phyloP scores from a whole-genome alignment of 202 grass and related monocot species.

The Zoysia matrella region DNA sequence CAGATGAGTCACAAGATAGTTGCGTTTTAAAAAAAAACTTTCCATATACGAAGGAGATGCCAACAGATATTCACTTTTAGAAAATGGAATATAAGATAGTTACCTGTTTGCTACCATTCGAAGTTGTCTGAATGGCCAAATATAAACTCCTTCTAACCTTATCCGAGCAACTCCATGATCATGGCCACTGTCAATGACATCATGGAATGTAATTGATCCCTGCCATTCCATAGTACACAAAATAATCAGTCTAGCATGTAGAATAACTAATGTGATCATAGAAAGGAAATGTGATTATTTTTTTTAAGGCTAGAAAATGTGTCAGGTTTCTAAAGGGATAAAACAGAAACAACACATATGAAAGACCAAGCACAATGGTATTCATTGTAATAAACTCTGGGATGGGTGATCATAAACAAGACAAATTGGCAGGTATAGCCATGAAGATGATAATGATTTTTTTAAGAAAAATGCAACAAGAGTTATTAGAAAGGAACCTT shows the following conservation, averaged over 20 bases:
- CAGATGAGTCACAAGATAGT: background rate
- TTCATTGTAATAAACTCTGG: too few relatives aligned
- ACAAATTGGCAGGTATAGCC: background rate
- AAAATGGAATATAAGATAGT: constrained; percentile 26
- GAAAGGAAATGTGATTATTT: background rate
- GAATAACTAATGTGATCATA: background rate
- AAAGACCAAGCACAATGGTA: too few relatives aligned
- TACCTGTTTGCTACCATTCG: constrained; percentile 97
- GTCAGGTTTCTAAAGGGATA: too few relatives aligned
- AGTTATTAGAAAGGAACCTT: background rate
- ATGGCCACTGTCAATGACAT: constrained; percentile 80
- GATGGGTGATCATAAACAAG: background rate
- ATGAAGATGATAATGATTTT: background rate
- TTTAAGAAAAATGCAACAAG: background rate
- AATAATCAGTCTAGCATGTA: constrained; percentile 11
- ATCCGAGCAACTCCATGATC: constrained; percentile 74
- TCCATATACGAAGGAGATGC: constrained; percentile 13
- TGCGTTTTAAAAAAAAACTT: background rate
- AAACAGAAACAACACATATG: too few relatives aligned
- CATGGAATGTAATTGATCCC: constrained; percentile 94
- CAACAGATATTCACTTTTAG: constrained; percentile 1
- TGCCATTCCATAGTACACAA: constrained; percentile 44
- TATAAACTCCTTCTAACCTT: constrained; percentile 96
- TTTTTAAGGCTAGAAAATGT: too few relatives aligned
- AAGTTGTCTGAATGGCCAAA: constrained; percentile 98